Percentiles rank a stretch among this genome's conserved stretches.
phyloP scores from a whole-genome alignment of 2,329 filamentous ascomycete species.

The Fusarium napiforme region DNA sequence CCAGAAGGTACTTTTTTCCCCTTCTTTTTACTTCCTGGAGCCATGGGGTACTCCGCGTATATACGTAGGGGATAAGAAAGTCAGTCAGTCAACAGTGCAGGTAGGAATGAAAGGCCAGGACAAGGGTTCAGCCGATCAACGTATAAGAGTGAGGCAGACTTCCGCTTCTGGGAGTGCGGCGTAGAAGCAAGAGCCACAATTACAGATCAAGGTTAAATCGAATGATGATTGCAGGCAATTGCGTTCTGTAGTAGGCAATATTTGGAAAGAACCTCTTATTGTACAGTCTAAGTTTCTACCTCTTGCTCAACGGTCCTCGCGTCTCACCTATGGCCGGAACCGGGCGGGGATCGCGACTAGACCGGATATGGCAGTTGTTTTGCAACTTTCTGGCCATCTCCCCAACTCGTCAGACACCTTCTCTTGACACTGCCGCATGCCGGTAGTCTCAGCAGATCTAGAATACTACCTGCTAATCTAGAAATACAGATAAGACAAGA shows the following conservation, averaged over 20 bases:
- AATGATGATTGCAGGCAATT: constrained; percentile 15
- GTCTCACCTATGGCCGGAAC: constrained; percentile 27
- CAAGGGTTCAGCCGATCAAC: constrained; percentile 24
- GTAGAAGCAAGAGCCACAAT: constrained; percentile 35
- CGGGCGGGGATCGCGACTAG: constrained; percentile 42
- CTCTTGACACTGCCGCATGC: constrained; percentile 21
- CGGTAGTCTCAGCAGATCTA: constrained; percentile 22
- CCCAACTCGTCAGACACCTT: constrained; percentile 7
- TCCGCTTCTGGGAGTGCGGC: constrained; percentile 22
- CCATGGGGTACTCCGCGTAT: constrained; percentile 33
- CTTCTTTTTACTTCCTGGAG: constrained; percentile 38
- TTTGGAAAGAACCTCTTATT: constrained; percentile 1
- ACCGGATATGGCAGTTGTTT: constrained; percentile 47
- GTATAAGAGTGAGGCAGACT: constrained; percentile 31
- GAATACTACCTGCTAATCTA: constrained; percentile 1
- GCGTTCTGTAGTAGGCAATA: constrained; percentile 3
- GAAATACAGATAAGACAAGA: neutral
- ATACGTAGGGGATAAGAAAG: constrained; percentile 1
- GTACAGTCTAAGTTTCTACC: constrained; percentile 17
- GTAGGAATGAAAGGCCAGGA: constrained; percentile 13
- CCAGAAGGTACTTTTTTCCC: constrained; percentile 42
- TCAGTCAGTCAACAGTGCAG: neutral
- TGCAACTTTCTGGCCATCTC: constrained; percentile 30
- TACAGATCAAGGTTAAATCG: constrained; percentile 23
- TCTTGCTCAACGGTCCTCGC: neutral